Evolutionary conservation across 2,329 filamentous ascomycete species (phyloP), one percentile per base, ranked within the genome.

Genomic region (Neofusicoccum parvum): DNA sequence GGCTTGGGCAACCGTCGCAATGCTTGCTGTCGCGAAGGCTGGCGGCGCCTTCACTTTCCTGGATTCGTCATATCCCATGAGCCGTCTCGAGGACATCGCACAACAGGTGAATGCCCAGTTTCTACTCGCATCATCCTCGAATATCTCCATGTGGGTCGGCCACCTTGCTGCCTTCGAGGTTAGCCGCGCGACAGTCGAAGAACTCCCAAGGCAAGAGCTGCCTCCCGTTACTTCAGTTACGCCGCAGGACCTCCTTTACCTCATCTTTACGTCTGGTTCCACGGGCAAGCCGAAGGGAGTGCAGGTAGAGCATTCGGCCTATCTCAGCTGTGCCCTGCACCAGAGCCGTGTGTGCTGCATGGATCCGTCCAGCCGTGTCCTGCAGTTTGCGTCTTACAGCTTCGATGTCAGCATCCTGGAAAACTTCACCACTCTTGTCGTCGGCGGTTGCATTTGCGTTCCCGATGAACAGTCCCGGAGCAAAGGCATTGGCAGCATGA

Each of bases 1-100:
- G 0, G 75, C 87, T 0, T 76, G 87, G 27, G 79, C 96, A 0
- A 96, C 96, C 72, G 82, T 88, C 36, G 84, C 88, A 0, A 91
- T 96, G 34, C 80, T 96, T 34, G 92, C 87, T 1, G 85, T 89
- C 27, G 76, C 92, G 36, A 96, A 96, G 72, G 80, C 87, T 4
- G 92, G 92, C 11, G 89, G 88, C 71, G 92, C 88, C 7, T 95
- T 95, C 72, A 78, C 96, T n/a, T 92, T 92, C 0, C 81, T 96
- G 3, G 82, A 92, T 1, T 90, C 48, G 3, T 51, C 23, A 14
- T 51, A 51, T 5, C 54, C 54, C 6, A 48, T 45, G 43, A 59
- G 32, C 39, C 51, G 51, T 54, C 51, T 54, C 17, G 36, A 54
- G 51, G 36, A 54, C 10, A 54, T 54, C 11, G 51, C 51, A 54